phyloP scores from a whole-genome alignment of 176 grass and related monocot genomes.

The Secale cereale region DNA sequence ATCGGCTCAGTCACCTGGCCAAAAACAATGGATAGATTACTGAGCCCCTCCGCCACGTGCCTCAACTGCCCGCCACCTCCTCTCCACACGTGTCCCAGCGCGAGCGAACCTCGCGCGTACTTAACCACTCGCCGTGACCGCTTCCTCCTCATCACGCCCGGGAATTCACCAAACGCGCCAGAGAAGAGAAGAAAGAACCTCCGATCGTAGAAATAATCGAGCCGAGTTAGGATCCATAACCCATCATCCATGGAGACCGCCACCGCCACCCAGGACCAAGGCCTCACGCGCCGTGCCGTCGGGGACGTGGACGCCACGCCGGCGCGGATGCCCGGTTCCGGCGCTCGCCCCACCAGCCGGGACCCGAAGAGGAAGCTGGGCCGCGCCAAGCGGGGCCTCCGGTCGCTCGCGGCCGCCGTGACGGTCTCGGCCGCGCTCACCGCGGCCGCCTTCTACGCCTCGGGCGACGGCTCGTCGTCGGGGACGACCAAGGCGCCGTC shows the following conservation, averaged over 20 bases:
- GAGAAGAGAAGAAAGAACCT: no score
- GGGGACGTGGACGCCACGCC: not conserved
- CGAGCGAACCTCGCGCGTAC: conserved; percentile 26
- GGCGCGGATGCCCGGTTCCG: not conserved
- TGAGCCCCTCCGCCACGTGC: conserved; percentile 21
- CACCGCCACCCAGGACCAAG: conserved; percentile 20
- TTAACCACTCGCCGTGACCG: conserved; percentile 10
- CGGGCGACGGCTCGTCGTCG: not conserved
- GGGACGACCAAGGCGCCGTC: not conserved
- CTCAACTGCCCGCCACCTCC: not conserved
- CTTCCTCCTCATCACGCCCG: not conserved
- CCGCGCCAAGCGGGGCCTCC: conserved; percentile 39
- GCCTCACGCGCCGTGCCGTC: conserved; percentile 42
- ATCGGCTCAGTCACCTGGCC: conserved; percentile 14
- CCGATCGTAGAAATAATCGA: not conserved
- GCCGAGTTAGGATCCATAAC: not conserved
- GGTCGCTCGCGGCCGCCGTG: conserved; percentile 52
- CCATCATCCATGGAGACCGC: conserved; percentile 21
- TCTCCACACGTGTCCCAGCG: conserved; percentile 41
- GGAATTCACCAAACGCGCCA: not conserved
- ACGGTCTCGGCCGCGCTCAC: conserved; percentile 22
- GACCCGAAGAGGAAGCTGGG: conserved; percentile 11
- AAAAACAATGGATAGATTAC: not conserved
- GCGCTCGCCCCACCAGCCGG: not conserved
- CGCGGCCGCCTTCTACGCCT: not conserved